Evolutionary conservation across 352 stramenopile species (phyloP).

Genomic region (Globisporangium barbulae): DNA sequence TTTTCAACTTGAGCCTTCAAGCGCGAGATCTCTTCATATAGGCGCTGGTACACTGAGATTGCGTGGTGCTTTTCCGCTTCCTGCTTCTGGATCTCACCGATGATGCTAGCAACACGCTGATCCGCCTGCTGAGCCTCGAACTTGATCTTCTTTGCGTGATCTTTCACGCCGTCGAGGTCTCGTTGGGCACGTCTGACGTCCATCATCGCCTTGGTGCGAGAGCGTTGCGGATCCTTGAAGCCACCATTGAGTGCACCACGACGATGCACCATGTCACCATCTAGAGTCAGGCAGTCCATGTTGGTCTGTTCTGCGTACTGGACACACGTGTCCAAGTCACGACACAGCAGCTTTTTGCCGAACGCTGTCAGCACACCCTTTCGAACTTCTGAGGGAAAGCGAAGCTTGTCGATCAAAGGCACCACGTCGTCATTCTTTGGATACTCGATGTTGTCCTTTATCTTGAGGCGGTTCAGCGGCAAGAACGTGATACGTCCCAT

Average conservation of each 20-base stretch:
- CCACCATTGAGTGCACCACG: slow-evolving; percentile 96
- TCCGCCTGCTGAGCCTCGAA: slow-evolving; percentile 88
- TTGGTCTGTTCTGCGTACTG: slow-evolving; percentile 76
- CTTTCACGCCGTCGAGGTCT: slow-evolving; percentile 63
- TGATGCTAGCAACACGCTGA: slow-evolving; percentile 80
- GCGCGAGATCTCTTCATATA: slow-evolving; percentile 81
- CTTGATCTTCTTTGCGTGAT: slow-evolving; percentile 82
- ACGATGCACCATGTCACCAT: slow-evolving; percentile 97
- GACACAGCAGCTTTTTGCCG: slow-evolving; percentile 96
- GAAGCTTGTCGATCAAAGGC: slow-evolving; percentile 83
- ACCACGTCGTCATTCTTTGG: slow-evolving; percentile 78
- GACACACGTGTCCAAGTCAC: slow-evolving; percentile 88
- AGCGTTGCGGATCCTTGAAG: slow-evolving; percentile 91
- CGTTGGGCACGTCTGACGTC: slow-evolving; percentile 76
- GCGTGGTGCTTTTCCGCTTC: slow-evolving; percentile 76
- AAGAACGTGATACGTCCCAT: slow-evolving; percentile 97
- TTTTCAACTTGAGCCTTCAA: slow-evolving; percentile 72
- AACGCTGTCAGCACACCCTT: slow-evolving; percentile 95
- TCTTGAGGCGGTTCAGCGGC: slow-evolving; percentile 90
- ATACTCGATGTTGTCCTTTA: slow-evolving; percentile 80
- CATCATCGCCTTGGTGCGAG: slow-evolving; percentile 77
- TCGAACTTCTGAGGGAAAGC: slow-evolving; percentile 82
- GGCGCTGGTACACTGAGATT: slow-evolving; percentile 64
- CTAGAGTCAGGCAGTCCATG: slow-evolving; percentile 98
- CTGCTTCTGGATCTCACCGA: slow-evolving; percentile 83